These are phyloP conservation scores for Aspergillus spinulosporus DNA, from an alignment of 2,329 filamentous ascomycete species.

Conservation along the genomic window DNA sequence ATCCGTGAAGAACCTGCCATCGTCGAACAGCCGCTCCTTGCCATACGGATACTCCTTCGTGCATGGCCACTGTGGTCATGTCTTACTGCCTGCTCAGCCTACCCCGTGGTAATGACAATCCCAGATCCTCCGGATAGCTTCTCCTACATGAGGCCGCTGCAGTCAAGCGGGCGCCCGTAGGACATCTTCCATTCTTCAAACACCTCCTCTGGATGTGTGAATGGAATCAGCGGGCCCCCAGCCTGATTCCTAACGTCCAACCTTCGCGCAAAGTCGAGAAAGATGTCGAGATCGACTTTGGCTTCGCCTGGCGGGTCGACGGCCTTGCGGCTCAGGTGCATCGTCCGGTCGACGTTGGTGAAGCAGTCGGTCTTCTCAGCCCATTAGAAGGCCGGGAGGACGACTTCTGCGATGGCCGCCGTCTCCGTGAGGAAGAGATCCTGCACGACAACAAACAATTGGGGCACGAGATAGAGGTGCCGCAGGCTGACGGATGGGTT, in stretches of 20 bases:
- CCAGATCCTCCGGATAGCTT: constrained; percentile 39
- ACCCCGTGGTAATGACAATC: constrained; percentile 16
- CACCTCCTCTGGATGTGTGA: constrained; percentile 32
- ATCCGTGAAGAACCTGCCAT: constrained; percentile 39
- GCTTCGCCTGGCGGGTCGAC: constrained; percentile 42
- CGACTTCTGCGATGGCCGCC: constrained; percentile 39
- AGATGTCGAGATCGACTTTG: constrained; percentile 40
- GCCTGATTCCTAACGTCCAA: constrained; percentile 41
- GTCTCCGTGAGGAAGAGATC: constrained; percentile 44
- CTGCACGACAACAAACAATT: constrained; percentile 38
- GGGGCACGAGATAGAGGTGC: constrained; percentile 31
- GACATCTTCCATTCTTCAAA: constrained; percentile 42
- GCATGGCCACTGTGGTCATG: constrained; percentile 37
- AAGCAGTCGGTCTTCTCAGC: constrained; percentile 44
- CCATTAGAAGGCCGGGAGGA: constrained; percentile 41
- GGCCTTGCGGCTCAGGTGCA: constrained; percentile 41
- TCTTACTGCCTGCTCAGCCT: too few relatives aligned
- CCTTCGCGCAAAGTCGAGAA: constrained; percentile 34
- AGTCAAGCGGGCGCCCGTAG: constrained; percentile 38
- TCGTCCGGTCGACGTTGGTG: constrained; percentile 42
- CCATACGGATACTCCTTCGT: constrained; percentile 35
- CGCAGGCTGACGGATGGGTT: constrained; percentile 43
- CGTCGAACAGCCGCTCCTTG: constrained; percentile 36
- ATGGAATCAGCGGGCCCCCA: constrained; percentile 33
- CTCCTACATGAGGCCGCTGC: constrained; percentile 36